A percentile compares a stretch with the other conserved stretches of the same genome.
Evolutionary conservation across 495 filamentous ascomycete species (phyloP).

Genomic region (Parmelia sp.): DNA sequence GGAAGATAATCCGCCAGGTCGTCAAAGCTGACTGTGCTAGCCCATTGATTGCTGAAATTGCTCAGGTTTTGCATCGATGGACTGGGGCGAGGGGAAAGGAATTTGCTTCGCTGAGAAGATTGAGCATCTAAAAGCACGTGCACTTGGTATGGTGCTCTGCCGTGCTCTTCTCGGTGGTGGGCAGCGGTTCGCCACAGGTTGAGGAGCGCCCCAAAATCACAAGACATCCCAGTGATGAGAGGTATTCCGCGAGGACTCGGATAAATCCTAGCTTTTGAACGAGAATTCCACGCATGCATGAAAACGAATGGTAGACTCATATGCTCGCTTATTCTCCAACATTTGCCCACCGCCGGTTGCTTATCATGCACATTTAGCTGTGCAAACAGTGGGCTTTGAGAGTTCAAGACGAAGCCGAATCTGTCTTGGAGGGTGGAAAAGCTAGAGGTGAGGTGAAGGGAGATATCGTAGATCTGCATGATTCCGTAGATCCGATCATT

Average conservation of each 20-base stretch:
- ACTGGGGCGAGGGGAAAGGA: background rate
- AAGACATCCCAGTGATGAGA: background rate
- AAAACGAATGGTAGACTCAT: conserved; percentile 2
- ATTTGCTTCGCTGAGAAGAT: background rate
- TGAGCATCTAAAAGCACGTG: conserved; percentile 7
- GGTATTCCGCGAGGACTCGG: background rate
- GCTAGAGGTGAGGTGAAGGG: background rate
- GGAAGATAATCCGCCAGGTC: background rate
- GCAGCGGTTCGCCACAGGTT: background rate
- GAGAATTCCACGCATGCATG: background rate
- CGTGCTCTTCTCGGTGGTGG: background rate
- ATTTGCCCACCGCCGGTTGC: background rate
- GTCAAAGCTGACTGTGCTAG: background rate
- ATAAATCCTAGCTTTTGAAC: background rate
- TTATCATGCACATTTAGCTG: background rate
- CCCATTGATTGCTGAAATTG: background rate
- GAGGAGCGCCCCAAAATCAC: background rate
- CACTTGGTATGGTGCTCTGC: background rate
- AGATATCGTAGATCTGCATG: conserved; percentile 6
- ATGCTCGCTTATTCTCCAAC: background rate
- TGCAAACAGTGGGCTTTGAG: background rate
- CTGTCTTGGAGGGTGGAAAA: background rate
- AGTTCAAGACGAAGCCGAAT: background rate
- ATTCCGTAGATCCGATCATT: conserved; percentile 7
- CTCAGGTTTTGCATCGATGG: background rate